These are phyloP conservation scores for Cladosporium sp. DNA, from an alignment of 2,329 filamentous ascomycete genomes.

Conservation along the genomic window DNA sequence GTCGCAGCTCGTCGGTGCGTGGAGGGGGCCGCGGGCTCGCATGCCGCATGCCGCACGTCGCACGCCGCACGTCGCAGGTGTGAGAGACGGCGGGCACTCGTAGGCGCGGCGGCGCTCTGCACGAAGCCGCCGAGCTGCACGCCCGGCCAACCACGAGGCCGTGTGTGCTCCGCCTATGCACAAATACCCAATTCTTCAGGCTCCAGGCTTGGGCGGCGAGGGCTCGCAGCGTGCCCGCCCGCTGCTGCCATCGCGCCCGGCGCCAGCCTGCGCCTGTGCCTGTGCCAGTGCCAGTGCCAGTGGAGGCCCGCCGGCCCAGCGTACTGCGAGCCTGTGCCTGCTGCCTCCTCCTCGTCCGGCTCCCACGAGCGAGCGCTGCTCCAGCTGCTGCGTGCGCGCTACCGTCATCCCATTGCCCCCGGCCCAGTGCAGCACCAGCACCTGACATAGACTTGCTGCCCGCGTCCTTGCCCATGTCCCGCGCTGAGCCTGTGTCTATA, in stretches of 20 bases:
- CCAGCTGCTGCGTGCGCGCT: neutral
- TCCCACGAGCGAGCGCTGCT: neutral
- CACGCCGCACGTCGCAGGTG: too few relatives aligned
- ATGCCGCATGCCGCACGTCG: too few relatives aligned
- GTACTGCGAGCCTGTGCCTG: too few relatives aligned
- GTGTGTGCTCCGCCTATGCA: neutral
- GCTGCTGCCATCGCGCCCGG: neutral
- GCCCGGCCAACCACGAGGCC: neutral
- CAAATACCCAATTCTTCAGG: neutral
- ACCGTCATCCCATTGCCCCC: neutral
- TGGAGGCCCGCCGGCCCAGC: too few relatives aligned
- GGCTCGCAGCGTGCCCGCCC: neutral
- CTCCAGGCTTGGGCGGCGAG: neutral
- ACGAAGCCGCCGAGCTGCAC: too few relatives aligned
- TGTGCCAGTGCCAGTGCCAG: too few relatives aligned
- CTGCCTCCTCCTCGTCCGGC: too few relatives aligned
- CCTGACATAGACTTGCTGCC: neutral
- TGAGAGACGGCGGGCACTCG: too few relatives aligned
- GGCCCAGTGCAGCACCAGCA: conserved; percentile 7
- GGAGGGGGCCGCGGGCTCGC: too few relatives aligned
- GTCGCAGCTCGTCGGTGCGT: too few relatives aligned
- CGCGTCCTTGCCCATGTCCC: neutral
- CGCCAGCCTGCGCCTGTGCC: neutral
- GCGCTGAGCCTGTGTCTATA: conserved; percentile 5
- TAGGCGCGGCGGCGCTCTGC: too few relatives aligned